Conservation (phyloP, 805 yeast species). For the Metschnikowia rubicola region DNA sequence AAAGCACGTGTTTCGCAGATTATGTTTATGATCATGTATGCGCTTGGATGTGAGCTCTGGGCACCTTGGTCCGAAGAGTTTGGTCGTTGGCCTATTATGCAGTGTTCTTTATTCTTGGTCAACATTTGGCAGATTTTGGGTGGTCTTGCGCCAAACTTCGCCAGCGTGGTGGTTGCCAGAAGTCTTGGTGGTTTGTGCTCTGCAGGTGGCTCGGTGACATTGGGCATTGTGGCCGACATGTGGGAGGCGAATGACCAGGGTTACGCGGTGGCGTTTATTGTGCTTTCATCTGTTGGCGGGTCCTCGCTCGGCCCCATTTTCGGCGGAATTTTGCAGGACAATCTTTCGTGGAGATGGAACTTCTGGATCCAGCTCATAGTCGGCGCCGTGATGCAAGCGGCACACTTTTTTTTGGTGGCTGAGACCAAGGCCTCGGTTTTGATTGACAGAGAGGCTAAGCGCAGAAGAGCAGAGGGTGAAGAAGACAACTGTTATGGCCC, state of each 20-base stretch:
- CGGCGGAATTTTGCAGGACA: slow-evolving; percentile 23
- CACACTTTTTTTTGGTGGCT: slow-evolving; percentile 32
- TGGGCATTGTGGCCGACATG: slow-evolving; percentile 34
- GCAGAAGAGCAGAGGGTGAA: slow-evolving; percentile 33
- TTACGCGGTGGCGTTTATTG: slow-evolving; percentile 31
- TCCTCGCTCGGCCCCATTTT: slow-evolving; percentile 29
- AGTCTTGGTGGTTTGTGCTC: slow-evolving; percentile 30
- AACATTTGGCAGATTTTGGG: slow-evolving; percentile 33
- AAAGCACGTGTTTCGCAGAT: slow-evolving; percentile 27
- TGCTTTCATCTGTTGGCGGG: slow-evolving; percentile 33
- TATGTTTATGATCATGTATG: slow-evolving; percentile 30
- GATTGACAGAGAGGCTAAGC: slow-evolving; percentile 35
- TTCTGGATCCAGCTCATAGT: slow-evolving; percentile 35
- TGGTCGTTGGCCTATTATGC: slow-evolving; percentile 35
- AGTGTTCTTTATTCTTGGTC: slow-evolving; percentile 26
- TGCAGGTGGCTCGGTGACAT: slow-evolving; percentile 34
- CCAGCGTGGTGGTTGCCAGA: slow-evolving; percentile 23
- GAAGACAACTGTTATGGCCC: slow-evolving; percentile 35
- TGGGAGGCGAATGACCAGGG: slow-evolving; percentile 33
- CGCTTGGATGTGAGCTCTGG: slow-evolving; percentile 34
- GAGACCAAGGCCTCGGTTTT: slow-evolving; percentile 35
- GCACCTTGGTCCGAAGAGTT: slow-evolving; percentile 36
- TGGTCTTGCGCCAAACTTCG: slow-evolving; percentile 30
- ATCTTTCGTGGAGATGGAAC: slow-evolving; percentile 23
- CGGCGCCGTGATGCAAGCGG: slow-evolving; percentile 31